These are phyloP conservation scores for Fagopyrum homotropicum DNA, from an alignment of 148 eudicot species.

Conservation along the genomic window DNA sequence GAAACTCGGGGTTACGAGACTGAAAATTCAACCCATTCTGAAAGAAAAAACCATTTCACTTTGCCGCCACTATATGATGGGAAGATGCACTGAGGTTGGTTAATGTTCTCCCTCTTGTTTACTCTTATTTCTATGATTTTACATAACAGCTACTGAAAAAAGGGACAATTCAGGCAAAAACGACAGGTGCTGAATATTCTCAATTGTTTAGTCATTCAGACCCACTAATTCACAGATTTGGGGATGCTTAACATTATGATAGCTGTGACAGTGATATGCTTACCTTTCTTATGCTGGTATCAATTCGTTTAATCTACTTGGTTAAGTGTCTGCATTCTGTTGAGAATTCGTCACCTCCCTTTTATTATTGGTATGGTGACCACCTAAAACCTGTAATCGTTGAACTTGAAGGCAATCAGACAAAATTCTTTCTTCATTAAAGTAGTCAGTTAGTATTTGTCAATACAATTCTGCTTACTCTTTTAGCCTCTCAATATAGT, in stretches of 20 bases:
- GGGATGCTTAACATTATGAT: background rate
- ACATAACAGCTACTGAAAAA: background rate
- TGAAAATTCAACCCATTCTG: conserved; percentile 55
- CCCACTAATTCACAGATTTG: background rate
- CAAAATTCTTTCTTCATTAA: background rate
- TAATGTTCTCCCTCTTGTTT: background rate
- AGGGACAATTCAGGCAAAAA: background rate
- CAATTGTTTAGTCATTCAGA: background rate
- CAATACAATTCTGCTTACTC: background rate
- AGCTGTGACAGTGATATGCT: background rate
- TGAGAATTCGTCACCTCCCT: background rate
- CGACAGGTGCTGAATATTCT: conserved; percentile 4
- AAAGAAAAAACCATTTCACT: conserved; percentile 48
- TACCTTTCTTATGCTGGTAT: conserved; percentile 3
- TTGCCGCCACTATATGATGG: conserved; percentile 84
- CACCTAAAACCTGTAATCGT: background rate
- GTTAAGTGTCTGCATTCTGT: background rate
- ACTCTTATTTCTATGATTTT: background rate
- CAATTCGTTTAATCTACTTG: background rate
- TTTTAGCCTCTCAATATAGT: background rate
- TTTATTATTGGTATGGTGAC: background rate
- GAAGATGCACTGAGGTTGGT: conserved; percentile 89
- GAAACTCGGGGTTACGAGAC: conserved; percentile 69
- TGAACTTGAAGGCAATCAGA: background rate
- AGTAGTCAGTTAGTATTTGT: background rate